Evolutionary conservation across 2,329 filamentous ascomycete genomes (phyloP).

Genomic region (Taxawa tesnikishii): DNA sequence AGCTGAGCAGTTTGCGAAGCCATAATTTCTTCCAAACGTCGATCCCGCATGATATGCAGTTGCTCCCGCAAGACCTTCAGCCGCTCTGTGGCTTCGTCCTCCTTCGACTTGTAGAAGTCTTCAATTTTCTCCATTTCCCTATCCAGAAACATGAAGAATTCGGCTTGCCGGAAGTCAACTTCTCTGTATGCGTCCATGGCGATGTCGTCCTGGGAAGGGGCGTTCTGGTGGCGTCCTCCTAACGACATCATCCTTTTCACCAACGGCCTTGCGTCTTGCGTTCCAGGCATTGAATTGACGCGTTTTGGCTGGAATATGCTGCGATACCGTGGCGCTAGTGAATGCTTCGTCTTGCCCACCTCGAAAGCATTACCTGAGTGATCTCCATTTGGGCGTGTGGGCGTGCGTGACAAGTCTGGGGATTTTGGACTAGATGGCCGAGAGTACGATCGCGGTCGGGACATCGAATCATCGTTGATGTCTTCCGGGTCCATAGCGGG

Average conservation of each 20-base stretch:
- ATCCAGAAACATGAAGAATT: conserved; percentile 81
- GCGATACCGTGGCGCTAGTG: conserved; percentile 13
- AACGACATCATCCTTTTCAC: conserved; percentile 29
- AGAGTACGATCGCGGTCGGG: conserved; percentile 1
- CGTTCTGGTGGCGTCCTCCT: conserved; percentile 30
- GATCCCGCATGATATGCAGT: conserved; percentile 84
- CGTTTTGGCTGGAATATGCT: conserved; percentile 25
- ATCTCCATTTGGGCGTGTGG: not conserved
- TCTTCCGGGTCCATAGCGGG: conserved; percentile 41
- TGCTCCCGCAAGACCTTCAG: conserved; percentile 64
- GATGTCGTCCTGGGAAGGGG: conserved; percentile 30
- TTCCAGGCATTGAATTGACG: conserved; percentile 24
- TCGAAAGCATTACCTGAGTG: conserved; percentile 26
- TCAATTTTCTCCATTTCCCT: conserved; percentile 84
- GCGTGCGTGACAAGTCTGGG: not conserved
- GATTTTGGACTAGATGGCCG: not conserved
- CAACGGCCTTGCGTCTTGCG: conserved; percentile 18
- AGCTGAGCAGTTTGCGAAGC: conserved; percentile 2
- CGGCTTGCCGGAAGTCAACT: conserved; percentile 61
- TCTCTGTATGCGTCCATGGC: conserved; percentile 47
- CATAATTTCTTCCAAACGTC: conserved; percentile 61
- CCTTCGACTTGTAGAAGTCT: conserved; percentile 75
- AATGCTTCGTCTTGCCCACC: conserved; percentile 25
- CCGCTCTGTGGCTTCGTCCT: conserved; percentile 67
- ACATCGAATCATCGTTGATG: not conserved